Base-by-base conservation (phyloP, 768 basidiomycete species). In the Auriscalpium microsporum region DNA sequence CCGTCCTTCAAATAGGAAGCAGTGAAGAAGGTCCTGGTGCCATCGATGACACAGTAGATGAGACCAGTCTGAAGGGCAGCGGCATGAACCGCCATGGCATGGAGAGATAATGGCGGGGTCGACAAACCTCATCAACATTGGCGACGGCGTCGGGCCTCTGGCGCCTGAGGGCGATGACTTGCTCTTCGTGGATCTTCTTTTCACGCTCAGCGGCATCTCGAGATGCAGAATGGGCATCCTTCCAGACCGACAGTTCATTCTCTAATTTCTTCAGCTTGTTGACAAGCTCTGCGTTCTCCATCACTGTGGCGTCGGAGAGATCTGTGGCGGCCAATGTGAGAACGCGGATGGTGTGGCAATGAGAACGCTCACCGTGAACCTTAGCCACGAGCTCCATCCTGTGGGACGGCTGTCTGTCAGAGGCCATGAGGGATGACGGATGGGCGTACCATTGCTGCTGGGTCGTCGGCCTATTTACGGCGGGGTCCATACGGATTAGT, bases 211-310 rank as follows among this genome's bases (percentile, higher is more conserved):
- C 48, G 2, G 33, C 9, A 23, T 14, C n/a, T 45, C 36, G 49
- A 50, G 37, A 14, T n/a, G 45, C 28, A 19, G 58, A 58, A 46
- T 46, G 38, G 40, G 59, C 57, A 9, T 58, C 33, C 53, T 60
- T 60, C 59, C 59, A 60, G 17, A 60, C 56, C 10, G 35, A n/a
- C 36, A 60, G 42, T 58, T 60, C 59, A 17, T 59, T 34, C 51
- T 60, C 53, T 40, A 60, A 48, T 17, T 58, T 57, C 45, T 50
- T 58, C 52, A 60, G 49, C 54, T 46, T 58, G 8, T 48, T 14
- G 11, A 38, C 13, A 16, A 60, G 57, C 50, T 51, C 52, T 3
- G 47, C 23, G n/a, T 58, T 60, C 52, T 60, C 59, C 37, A 53
- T 50, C 23, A 46, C 35, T 8, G 59, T 60, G 28, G 49, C 28